Evolutionary conservation across 805 yeast genomes (phyloP).

Genomic region (Metschnikowia cubensis): DNA sequence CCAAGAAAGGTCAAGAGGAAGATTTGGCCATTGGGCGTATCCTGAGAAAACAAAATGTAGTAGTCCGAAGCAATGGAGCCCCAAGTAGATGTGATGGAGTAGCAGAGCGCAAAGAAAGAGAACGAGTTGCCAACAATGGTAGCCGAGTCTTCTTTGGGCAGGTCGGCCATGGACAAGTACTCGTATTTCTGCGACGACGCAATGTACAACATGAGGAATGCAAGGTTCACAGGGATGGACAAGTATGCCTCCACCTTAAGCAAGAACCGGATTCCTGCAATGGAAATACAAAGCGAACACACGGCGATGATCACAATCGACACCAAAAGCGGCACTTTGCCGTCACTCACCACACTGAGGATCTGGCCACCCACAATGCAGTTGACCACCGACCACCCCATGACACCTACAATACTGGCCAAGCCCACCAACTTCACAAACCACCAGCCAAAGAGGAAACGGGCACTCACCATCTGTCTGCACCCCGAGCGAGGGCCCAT

Average conservation of each 20-base stretch:
- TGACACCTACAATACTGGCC: slow-evolving; percentile 66
- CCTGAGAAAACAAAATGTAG: slow-evolving; percentile 75
- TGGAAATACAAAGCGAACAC: slow-evolving; percentile 60
- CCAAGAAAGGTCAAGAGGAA: slow-evolving; percentile 63
- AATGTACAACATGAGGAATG: slow-evolving; percentile 66
- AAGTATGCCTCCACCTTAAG: slow-evolving; percentile 63
- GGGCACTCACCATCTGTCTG: slow-evolving; percentile 80
- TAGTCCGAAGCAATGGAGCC: slow-evolving; percentile 84
- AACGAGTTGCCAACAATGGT: slow-evolving; percentile 66
- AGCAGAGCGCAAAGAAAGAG: slow-evolving; percentile 66
- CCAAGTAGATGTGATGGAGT: slow-evolving; percentile 85
- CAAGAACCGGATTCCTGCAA: slow-evolving; percentile 74
- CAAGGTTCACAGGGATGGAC: slow-evolving; percentile 63
- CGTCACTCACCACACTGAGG: slow-evolving; percentile 59
- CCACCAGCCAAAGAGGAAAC: slow-evolving; percentile 84
- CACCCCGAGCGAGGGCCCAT: slow-evolving; percentile 92
- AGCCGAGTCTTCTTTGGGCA: slow-evolving; percentile 11
- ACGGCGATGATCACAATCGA: slow-evolving; percentile 72
- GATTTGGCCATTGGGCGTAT: slow-evolving; percentile 51
- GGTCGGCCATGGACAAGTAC: slow-evolving; percentile 24
- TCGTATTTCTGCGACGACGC: slow-evolving; percentile 48
- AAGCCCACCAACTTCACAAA: slow-evolving; percentile 72
- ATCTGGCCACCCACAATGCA: slow-evolving; percentile 87
- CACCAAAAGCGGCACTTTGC: slow-evolving; percentile 61
- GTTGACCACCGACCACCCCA: slow-evolving; percentile 96